A percentile compares a stretch with the other conserved stretches of the same genome.
Conservation (phyloP, 768 basidiomycete species). For the Suillus alpinus region DNA sequence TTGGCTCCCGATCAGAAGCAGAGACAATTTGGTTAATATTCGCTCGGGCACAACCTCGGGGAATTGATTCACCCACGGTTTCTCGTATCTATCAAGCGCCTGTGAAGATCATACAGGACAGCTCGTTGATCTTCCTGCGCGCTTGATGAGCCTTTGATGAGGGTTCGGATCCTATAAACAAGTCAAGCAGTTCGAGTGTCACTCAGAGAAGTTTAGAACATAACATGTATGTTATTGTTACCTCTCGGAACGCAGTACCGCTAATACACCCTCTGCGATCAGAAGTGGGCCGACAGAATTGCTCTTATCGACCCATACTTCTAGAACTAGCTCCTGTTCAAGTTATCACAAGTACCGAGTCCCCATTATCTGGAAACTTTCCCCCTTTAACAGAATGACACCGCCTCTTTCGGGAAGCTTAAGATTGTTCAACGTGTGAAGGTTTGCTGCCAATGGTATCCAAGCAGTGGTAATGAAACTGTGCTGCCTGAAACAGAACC, state of each 20-base stretch:
- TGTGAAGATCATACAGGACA: conserved; percentile 9
- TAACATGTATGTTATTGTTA: not conserved
- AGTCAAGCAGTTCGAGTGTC: not conserved
- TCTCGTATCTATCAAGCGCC: conserved; percentile 22
- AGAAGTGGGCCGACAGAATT: no score
- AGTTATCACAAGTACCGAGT: not conserved
- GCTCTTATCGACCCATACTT: not conserved
- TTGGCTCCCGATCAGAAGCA: conserved; percentile 25
- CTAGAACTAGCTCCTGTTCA: not conserved
- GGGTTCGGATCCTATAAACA: not conserved
- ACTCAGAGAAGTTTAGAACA: not conserved
- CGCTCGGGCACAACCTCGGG: conserved; percentile 19
- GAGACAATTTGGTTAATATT: conserved; percentile 25
- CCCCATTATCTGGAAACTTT: not conserved
- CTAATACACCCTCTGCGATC: no score
- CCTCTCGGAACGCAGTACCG: not conserved
- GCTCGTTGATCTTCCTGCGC: not conserved
- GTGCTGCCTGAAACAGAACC: not conserved
- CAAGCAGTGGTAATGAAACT: not conserved
- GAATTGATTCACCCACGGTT: conserved; percentile 20
- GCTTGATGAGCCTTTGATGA: not conserved
- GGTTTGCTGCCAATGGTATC: not conserved
- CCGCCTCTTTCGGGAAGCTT: not conserved
- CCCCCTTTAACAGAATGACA: not conserved
- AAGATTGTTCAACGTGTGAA: not conserved